A percentile compares a stretch with the other conserved stretches of the same genome.
These are phyloP conservation scores for Euphrasia arctica DNA, from an alignment of 305 asterid genomes.

Conservation along the genomic window DNA sequence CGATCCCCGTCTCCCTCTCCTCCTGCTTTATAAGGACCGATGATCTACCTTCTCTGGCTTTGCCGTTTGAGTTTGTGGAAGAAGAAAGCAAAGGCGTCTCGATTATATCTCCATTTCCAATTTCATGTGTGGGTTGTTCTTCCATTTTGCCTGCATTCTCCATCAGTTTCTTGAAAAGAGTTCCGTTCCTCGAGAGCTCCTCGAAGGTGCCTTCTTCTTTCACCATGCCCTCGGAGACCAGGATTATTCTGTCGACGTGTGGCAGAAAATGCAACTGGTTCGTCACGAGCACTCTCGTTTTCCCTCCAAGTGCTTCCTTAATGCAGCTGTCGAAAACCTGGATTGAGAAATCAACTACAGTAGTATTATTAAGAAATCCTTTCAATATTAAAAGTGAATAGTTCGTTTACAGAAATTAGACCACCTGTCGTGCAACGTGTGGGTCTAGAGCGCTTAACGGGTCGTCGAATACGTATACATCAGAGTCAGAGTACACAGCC, in stretches of 20 bases:
- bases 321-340: constrained; percentile 82
- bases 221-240: constrained; percentile 74
- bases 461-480: constrained; percentile 91
- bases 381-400: too few relatives aligned
- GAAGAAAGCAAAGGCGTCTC: constrained; percentile 36
- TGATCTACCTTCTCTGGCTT: constrained; percentile 63
- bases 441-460: constrained; percentile 98
- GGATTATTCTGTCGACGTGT: constrained; percentile 70
- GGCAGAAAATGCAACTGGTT: constrained; percentile 94
- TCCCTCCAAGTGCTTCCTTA: constrained; percentile 71
- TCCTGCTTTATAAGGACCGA: constrained; percentile 80
- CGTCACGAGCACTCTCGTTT: constrained; percentile 86
- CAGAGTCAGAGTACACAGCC: constrained; percentile 91
- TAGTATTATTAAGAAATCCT: too few relatives aligned
- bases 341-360: too few relatives aligned
- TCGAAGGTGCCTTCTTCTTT: constrained; percentile 97
- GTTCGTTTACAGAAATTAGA: neutral
- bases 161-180: constrained; percentile 77
- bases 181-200: constrained; percentile 75
- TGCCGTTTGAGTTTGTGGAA: constrained; percentile 35
- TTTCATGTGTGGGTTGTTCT: constrained; percentile 44
- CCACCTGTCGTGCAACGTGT: constrained; percentile 93
- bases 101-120: constrained; percentile 40
- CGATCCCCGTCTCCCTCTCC: constrained; percentile 94
- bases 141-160: constrained; percentile 94